phyloP scores from a whole-genome alignment of 1,284 basidiomycete genomes.

The Cutaneotrichosporon curvatum region DNA sequence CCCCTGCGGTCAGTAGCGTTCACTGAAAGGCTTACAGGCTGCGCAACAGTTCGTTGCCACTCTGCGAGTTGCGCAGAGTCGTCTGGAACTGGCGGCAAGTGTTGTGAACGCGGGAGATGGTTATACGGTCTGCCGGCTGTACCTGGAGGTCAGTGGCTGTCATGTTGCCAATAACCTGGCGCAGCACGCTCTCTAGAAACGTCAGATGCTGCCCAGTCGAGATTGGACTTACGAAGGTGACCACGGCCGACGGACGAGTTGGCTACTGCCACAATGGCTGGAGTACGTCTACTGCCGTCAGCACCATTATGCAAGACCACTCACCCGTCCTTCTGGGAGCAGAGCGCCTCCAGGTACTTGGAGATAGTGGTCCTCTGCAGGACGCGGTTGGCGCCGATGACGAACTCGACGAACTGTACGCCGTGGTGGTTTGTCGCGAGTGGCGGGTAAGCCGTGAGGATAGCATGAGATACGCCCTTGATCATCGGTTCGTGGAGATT shows the following conservation, averaged over 20 bases:
- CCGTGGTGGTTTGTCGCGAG: constrained; percentile 41
- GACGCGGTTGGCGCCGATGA: constrained; percentile 24
- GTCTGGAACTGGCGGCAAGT: constrained; percentile 38
- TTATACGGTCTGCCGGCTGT: constrained; percentile 23
- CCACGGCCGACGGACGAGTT: constrained; percentile 40
- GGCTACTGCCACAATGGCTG: constrained; percentile 38
- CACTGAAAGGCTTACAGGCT: constrained; percentile 8
- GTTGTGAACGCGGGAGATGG: constrained; percentile 25
- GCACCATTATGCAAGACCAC: constrained; percentile 3
- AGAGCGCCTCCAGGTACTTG: constrained; percentile 38
- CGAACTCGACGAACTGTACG: constrained; percentile 38
- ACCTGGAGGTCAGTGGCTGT: constrained; percentile 15
- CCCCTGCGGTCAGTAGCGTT: constrained; percentile 7
- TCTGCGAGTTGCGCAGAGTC: constrained; percentile 40
- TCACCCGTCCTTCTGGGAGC: constrained; percentile 31
- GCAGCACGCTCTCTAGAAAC: neutral
- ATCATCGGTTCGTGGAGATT: constrained; percentile 24
- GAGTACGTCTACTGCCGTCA: constrained; percentile 24
- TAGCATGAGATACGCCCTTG: constrained; percentile 23
- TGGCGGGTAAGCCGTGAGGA: constrained; percentile 37
- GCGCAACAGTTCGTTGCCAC: constrained; percentile 34
- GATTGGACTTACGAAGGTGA: constrained; percentile 31
- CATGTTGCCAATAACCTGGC: constrained; percentile 6
- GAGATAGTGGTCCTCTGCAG: constrained; percentile 19
- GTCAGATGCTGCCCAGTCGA: neutral